Base-by-base conservation (phyloP, 495 filamentous ascomycete genomes). In the Tuber indicum region DNA sequence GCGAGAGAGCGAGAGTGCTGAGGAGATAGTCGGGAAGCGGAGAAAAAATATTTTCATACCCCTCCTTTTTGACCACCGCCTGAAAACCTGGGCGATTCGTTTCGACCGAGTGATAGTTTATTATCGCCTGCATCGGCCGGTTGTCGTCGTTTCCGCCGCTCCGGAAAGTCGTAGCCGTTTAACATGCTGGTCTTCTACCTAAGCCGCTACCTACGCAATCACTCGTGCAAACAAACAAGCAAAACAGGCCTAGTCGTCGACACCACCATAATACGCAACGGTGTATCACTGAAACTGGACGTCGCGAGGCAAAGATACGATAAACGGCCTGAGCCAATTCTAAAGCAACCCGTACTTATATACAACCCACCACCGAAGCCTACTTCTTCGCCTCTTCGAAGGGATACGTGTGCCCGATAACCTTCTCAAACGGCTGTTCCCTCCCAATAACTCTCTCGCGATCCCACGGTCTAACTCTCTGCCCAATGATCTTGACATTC, bases 361-460 rank as follows among this genome's bases (percentile, higher is more conserved):
- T 45, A 52, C 72, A 74, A 19, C 72, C 46, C 46, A 7, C 26
- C n/a, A 39, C 73, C 43, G 23, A 58, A 26, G 39, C n/a, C n/a
- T 62, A 62, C n/a, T 23, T 58, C 42, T 39, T 17, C 5, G 49
- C 72, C 43, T n/a, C 36, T 72, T 81, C 80, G 71, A 77, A 74
- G 5, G 78, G 71, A 70, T 82, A 83, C 26, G n/a, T 86, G 78
- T 88, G 86, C 81, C 88, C 85, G 66, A 97, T 87, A 85, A 92
- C 91, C 82, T 89, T 83, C 82, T 92, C 89, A 82, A 97, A 94
- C 44, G 94, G 81, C 89, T 97, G 96, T 90, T 91, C 93, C 79
- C 95, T 88, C 8, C 95, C 95, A 41, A 95, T 80, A 78, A 88
- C 88, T 83, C 88, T 90, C 84, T 97, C 93, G 84, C 89, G 89